Conservation (phyloP, 176 grass and related monocot genomes). For the Triticum turgidum region DNA sequence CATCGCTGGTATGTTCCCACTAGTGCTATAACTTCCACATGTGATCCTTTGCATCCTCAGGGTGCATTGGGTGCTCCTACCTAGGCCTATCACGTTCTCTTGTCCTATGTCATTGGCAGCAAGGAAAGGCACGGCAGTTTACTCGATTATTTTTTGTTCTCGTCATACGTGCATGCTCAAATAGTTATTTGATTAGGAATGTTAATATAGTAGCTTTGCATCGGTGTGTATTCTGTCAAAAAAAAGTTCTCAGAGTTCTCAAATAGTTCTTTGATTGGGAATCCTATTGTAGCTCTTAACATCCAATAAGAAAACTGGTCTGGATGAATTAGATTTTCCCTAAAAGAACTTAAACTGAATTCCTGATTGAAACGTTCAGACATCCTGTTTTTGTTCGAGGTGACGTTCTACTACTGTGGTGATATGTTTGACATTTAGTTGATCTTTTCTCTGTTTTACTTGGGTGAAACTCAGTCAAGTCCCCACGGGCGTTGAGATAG, state of each 20-base stretch:
- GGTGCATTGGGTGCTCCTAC: not conserved
- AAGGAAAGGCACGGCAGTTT: not conserved
- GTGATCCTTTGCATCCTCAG: not conserved
- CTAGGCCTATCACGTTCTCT: not conserved
- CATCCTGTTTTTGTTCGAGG: too few species aligned
- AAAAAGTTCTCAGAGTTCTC: not conserved
- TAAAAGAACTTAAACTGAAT: not conserved
- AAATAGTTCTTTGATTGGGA: too few species aligned
- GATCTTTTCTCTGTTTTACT: too few species aligned
- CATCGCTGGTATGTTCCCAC: slow-evolving; percentile 1
- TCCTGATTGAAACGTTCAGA: too few species aligned
- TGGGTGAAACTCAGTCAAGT: too few species aligned
- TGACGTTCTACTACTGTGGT: too few species aligned
- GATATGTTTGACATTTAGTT: too few species aligned
- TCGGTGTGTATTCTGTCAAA: not conserved
- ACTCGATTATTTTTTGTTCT: not conserved
- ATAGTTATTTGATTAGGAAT: not conserved
- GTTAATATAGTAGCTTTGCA: not conserved
- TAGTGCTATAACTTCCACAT: not conserved
- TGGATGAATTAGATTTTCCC: not conserved
- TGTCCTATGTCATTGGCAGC: not conserved
- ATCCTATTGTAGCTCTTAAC: too few species aligned
- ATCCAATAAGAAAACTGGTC: not conserved
- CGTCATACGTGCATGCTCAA: not conserved
- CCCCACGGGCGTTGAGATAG: too few species aligned